Evolutionary conservation across 306 rosid species (phyloP), one percentile per base, ranked within the genome.

Genomic region (Gillenia trifoliata): DNA sequence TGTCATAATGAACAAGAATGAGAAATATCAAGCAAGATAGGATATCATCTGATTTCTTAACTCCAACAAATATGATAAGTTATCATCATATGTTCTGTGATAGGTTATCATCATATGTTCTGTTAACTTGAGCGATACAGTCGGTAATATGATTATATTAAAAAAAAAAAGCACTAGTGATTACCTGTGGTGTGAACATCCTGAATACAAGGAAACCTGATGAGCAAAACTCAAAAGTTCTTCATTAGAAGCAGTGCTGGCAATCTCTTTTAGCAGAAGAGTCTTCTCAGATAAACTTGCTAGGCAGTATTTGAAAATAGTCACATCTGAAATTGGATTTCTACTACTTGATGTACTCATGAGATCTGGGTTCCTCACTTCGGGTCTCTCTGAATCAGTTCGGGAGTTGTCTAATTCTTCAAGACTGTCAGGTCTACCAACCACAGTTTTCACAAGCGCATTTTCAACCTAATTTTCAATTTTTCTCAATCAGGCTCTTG

Each of bases 131-230:
- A 79, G 17, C 26, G 52, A 25, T 40, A n/a, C 9, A 64, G 43
- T 29, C 66, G 36, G 12, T 36, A 55, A 20, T 36, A 68, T 33
- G 41, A 38, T n/a, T 45, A 22, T 47, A 29, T 20, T 25, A 60
- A 57, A 26, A 45, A 34, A 38, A 38, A 38, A 3, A 23, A 55
- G 52, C 38, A 8, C 25, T 19, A 8, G 28, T 52, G 30, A 76
- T 74, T 82, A 82, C 94, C 96, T 85, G 76, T 88, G 96, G 78
- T 94, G 98, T 67, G 89, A 86, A 78, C 98, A 94, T 79, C 98
- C 98, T 17, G 96, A 87, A 81, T 89, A 90, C 68, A 76, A 77
- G 59, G 98, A 89, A 74, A 94, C 92, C 22, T 83, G 90, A 75
- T 77, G 73, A 15, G 98, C 90, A 65, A 94, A 86, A 74, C 83